Evolutionary conservation across 768 basidiomycete genomes (phyloP).

Genomic region (Tulasnella sp.): DNA sequence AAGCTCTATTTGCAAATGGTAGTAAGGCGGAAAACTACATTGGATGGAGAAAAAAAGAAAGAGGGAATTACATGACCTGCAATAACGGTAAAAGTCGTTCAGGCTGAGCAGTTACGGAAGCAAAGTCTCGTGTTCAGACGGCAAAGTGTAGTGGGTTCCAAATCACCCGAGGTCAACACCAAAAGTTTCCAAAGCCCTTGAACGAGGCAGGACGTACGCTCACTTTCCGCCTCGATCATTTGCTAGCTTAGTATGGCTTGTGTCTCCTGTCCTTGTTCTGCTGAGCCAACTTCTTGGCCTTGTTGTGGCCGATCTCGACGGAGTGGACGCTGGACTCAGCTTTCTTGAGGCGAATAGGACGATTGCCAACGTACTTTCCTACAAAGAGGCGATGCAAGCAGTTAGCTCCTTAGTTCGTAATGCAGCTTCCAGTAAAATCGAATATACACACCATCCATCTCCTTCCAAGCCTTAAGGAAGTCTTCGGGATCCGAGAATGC

Average conservation of each 20-base stretch:
- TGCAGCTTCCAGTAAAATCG: too few species aligned
- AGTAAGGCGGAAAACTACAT: background rate
- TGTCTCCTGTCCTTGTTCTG: conserved; percentile 76
- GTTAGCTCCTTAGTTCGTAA: too few species aligned
- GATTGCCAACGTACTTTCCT: conserved; percentile 98
- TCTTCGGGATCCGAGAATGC: conserved; percentile 98
- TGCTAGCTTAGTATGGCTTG: conserved; percentile 63
- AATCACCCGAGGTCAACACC: conserved; percentile 9
- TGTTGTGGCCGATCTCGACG: conserved; percentile 89
- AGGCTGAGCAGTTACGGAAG: background rate
- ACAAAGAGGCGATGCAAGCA: background rate
- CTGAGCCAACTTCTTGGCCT: conserved; percentile 85
- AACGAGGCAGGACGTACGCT: conserved; percentile 4
- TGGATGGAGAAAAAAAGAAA: background rate
- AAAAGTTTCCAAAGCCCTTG: background rate
- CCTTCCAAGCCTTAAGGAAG: conserved; percentile 97
- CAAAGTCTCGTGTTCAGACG: background rate
- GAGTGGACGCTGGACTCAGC: conserved; percentile 85
- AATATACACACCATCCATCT: conserved; percentile 85
- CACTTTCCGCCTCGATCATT: background rate
- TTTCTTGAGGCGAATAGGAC: conserved; percentile 95
- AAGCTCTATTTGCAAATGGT: conserved; percentile 1
- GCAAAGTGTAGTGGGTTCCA: background rate
- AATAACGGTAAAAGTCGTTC: background rate
- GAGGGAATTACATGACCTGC: background rate